These are phyloP conservation scores for Avena insularis DNA, from an alignment of 176 grass and related monocot genomes.

Conservation along the genomic window DNA sequence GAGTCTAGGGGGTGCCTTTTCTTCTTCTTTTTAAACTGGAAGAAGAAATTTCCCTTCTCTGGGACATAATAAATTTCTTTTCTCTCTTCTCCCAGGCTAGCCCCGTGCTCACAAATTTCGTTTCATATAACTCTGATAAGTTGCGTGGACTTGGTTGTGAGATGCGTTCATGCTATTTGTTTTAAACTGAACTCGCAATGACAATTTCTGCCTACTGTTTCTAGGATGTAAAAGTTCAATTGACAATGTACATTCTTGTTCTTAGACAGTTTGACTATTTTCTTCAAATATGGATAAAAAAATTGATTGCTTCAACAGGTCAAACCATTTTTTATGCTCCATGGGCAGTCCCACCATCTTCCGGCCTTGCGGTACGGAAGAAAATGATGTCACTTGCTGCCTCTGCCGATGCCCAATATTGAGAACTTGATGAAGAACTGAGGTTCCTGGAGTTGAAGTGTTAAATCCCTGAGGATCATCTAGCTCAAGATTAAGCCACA, in stretches of 20 bases:
- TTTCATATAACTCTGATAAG: background rate
- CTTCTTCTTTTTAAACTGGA: background rate
- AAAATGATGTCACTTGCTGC: too few species aligned
- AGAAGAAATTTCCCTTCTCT: background rate
- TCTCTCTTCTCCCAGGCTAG: background rate
- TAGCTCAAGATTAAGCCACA: too few species aligned
- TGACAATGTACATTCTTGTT: background rate
- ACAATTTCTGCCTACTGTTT: background rate
- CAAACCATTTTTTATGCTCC: too few species aligned
- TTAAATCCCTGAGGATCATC: too few species aligned
- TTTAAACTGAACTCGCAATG: background rate
- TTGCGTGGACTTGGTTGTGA: background rate
- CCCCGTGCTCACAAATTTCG: too few species aligned
- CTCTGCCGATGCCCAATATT: too few species aligned
- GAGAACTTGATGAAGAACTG: too few species aligned
- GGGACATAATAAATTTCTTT: background rate
- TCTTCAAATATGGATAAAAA: background rate
- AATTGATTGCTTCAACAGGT: too few species aligned
- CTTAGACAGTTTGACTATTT: background rate
- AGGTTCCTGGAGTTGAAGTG: too few species aligned
- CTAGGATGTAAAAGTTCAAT: background rate
- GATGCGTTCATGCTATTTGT: background rate
- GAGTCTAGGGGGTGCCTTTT: background rate
- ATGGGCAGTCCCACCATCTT: too few species aligned
- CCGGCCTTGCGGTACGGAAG: too few species aligned